These are phyloP conservation scores for Ajuga chamaepitys DNA, from an alignment of 257 asterid species.

Conservation along the genomic window DNA sequence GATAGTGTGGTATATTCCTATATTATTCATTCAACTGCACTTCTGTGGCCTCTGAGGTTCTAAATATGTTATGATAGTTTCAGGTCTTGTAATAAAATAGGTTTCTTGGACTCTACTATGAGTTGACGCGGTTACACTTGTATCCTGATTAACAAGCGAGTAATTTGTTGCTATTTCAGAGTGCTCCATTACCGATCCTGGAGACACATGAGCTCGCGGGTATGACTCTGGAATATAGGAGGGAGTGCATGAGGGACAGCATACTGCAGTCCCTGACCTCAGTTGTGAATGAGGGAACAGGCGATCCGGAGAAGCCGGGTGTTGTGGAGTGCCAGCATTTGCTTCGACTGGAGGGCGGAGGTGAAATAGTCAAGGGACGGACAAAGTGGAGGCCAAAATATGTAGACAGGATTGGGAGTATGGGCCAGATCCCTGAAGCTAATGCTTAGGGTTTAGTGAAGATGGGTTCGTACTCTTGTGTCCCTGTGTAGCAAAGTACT, in stretches of 20 bases:
- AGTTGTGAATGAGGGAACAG: slow-evolving; percentile 36
- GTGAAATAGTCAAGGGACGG: slow-evolving; percentile 81
- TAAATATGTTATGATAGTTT: no score
- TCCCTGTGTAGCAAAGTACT: slow-evolving; percentile 18
- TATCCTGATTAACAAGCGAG: neutral
- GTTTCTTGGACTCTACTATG: no score
- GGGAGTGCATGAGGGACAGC: slow-evolving; percentile 98
- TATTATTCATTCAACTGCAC: neutral
- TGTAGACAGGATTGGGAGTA: slow-evolving; percentile 29
- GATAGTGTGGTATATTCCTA: neutral
- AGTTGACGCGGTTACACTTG: neutral
- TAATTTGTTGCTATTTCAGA: slow-evolving; percentile 44
- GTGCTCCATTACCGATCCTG: slow-evolving; percentile 69
- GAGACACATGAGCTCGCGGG: slow-evolving; percentile 85
- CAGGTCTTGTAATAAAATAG: no score
- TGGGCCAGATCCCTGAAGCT: slow-evolving; percentile 41
- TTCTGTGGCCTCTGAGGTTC: neutral
- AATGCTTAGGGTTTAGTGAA: slow-evolving; percentile 24
- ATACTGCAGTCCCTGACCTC: slow-evolving; percentile 86
- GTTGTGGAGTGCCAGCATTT: slow-evolving; percentile 79
- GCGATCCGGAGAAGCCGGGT: slow-evolving; percentile 34
- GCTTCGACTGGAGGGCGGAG: slow-evolving; percentile 82
- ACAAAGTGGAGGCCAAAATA: slow-evolving; percentile 87
- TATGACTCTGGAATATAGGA: slow-evolving; percentile 79
- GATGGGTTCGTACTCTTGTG: slow-evolving; percentile 3